Evolutionary conservation across 139 green algal genomes (phyloP).

Genomic region (Tetraselmis striata): DNA sequence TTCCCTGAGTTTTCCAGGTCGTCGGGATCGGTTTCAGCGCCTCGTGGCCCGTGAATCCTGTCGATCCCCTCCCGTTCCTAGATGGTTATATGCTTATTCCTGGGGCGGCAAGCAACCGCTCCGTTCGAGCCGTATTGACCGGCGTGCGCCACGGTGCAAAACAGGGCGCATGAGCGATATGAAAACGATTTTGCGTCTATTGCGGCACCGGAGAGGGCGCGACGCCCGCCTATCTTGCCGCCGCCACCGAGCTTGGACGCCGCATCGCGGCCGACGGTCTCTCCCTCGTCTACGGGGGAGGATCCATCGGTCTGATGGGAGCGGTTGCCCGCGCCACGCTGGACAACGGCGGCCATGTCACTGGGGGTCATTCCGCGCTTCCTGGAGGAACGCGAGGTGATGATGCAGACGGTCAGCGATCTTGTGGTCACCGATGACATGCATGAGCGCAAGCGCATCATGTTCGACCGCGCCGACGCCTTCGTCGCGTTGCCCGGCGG

Average conservation of each 20-base stretch:
- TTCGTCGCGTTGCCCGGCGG: slow-evolving; percentile 43
- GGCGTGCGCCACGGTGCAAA: too few relatives aligned
- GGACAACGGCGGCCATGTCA: slow-evolving; percentile 7
- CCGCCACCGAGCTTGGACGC: slow-evolving; percentile 8
- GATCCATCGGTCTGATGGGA: slow-evolving; percentile 42
- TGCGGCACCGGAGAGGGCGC: slow-evolving; percentile 7
- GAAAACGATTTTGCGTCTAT: too few relatives aligned
- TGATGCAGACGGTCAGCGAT: slow-evolving; percentile 8
- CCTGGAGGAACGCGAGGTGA: slow-evolving; percentile 15
- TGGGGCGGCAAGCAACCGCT: too few relatives aligned
- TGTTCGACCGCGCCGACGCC: slow-evolving; percentile 27
- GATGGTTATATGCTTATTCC: too few relatives aligned
- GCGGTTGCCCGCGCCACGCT: slow-evolving; percentile 10
- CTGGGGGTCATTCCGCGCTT: slow-evolving; percentile 16
- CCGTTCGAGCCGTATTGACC: too few relatives aligned
- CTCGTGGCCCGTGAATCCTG: too few relatives aligned
- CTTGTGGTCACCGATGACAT: slow-evolving; percentile 26
- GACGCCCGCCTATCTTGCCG: slow-evolving; percentile 3
- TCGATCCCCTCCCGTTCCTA: too few relatives aligned
- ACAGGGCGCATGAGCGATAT: too few relatives aligned
- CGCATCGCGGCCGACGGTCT: slow-evolving; percentile 5
- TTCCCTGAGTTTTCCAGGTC: too few relatives aligned
- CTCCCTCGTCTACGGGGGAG: slow-evolving; percentile 37
- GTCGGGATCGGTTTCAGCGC: too few relatives aligned
- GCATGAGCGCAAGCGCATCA: slow-evolving; percentile 42